Percentiles rank a stretch among this genome's conserved stretches.
Evolutionary conservation across 352 stramenopile genomes (phyloP).

Genomic region (Globisporangium abappressorium): DNA sequence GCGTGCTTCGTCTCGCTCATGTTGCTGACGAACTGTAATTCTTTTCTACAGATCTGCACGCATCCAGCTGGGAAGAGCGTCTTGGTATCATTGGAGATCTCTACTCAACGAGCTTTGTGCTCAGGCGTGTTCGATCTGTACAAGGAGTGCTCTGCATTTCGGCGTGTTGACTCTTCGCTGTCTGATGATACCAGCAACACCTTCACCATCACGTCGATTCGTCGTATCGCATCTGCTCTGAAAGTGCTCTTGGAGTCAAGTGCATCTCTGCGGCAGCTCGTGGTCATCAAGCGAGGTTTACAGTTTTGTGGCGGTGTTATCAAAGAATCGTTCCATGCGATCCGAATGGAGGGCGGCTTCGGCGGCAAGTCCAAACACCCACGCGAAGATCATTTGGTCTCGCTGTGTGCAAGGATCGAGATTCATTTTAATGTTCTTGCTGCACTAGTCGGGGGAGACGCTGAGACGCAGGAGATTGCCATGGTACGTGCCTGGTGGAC

Average conservation of each 20-base stretch:
- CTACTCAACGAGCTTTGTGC: slow-evolving; percentile 23
- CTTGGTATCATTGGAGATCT: slow-evolving; percentile 19
- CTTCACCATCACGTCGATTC: slow-evolving; percentile 1
- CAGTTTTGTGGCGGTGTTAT: slow-evolving; percentile 32
- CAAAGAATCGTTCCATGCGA: slow-evolving; percentile 41
- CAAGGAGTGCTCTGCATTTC: slow-evolving; percentile 25
- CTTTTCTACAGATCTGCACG: slow-evolving; percentile 9
- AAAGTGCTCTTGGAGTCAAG: slow-evolving; percentile 38
- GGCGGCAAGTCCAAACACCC: slow-evolving; percentile 27
- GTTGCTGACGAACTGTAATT: neutral
- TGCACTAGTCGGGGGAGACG: slow-evolving; percentile 35
- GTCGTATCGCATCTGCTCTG: slow-evolving; percentile 30
- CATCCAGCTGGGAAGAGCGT: neutral
- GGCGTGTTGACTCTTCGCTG: neutral
- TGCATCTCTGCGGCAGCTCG: slow-evolving; percentile 22
- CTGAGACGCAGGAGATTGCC: slow-evolving; percentile 32
- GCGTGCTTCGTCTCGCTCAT: neutral
- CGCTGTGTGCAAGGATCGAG: slow-evolving; percentile 37
- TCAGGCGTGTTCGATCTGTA: slow-evolving; percentile 42
- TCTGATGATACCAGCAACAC: neutral
- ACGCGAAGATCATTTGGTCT: slow-evolving; percentile 31
- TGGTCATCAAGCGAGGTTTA: slow-evolving; percentile 36
- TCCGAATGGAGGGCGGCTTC: slow-evolving; percentile 53
- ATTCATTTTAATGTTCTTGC: slow-evolving; percentile 54
- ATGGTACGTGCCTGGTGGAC: slow-evolving; percentile 25